These are phyloP conservation scores for Ustulina deusta DNA, from an alignment of 2,329 filamentous ascomycete species.

Conservation along the genomic window DNA sequence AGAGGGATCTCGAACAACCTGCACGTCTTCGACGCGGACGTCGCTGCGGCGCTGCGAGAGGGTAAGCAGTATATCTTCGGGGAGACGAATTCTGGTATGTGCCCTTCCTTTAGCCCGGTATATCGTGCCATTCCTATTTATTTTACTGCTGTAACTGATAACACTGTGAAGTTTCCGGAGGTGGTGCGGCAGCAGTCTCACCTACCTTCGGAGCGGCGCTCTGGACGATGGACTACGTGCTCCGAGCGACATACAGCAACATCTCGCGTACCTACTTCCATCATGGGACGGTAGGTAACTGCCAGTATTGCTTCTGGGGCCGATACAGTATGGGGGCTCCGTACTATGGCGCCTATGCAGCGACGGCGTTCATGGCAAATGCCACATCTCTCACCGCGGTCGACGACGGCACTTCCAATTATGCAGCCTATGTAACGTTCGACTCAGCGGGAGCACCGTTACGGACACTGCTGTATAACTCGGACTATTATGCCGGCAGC, in stretches of 20 bases:
- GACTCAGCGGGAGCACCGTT: constrained; percentile 53
- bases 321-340: constrained; percentile 62
- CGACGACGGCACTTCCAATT: constrained; percentile 57
- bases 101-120: neutral
- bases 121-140: neutral
- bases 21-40: constrained; percentile 55
- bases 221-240: constrained; percentile 63
- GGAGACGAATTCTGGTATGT: constrained; percentile 62
- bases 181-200: constrained; percentile 55
- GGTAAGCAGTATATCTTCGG: constrained; percentile 61
- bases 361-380: constrained; percentile 58
- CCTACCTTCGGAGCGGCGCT: constrained; percentile 63
- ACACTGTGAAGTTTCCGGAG: constrained; percentile 51
- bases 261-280: constrained; percentile 63
- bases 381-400: constrained; percentile 59
- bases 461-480: constrained; percentile 60
- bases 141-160: neutral
- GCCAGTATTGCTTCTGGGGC: constrained; percentile 52
- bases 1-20: constrained; percentile 56
- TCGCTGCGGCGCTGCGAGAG: constrained; percentile 53
- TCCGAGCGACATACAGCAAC: constrained; percentile 53
- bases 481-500: constrained; percentile 56
- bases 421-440: constrained; percentile 61
- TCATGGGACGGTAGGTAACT: constrained; percentile 64
- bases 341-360: constrained; percentile 64